phyloP scores from a whole-genome alignment of 768 basidiomycete species.

The Cyclocybe cylindracea region DNA sequence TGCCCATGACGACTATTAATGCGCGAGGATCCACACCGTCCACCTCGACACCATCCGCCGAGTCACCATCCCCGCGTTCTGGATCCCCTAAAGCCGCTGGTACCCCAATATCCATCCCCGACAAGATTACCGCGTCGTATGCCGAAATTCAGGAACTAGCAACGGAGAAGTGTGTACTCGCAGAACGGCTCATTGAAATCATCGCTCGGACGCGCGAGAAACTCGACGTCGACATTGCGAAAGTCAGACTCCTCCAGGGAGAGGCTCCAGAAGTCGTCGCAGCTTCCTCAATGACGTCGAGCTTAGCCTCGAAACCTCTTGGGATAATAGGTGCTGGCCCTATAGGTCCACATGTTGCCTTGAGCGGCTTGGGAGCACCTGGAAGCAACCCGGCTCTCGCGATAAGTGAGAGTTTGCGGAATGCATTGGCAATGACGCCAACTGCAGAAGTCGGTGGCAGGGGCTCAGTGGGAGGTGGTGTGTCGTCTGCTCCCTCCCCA shows the following conservation, averaged over 20 bases:
- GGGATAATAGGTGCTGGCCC: conserved; percentile 6
- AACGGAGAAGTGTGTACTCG: conserved; percentile 46
- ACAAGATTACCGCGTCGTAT: conserved; percentile 46
- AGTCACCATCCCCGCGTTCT: conserved; percentile 28
- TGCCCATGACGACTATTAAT: not conserved
- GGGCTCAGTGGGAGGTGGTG: conserved; percentile 17
- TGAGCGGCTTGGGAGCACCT: conserved; percentile 22
- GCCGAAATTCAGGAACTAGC: conserved; percentile 46
- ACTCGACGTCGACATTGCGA: conserved; percentile 50
- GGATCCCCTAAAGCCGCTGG: conserved; percentile 35
- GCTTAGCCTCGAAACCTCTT: too few relatives aligned
- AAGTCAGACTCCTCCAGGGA: conserved; percentile 48
- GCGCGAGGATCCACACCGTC: too few relatives aligned
- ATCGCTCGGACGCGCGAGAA: conserved; percentile 46
- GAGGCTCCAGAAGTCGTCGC: conserved; percentile 35
- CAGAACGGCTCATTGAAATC: conserved; percentile 50
- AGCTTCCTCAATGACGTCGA: not conserved
- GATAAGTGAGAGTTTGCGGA: conserved; percentile 44
- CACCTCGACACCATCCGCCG: too few relatives aligned
- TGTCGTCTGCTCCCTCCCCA: conserved; percentile 16
- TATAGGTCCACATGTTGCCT: conserved; percentile 12
- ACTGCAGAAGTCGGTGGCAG: conserved; percentile 24
- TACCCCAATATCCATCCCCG: conserved; percentile 28
- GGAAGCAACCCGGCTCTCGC: conserved; percentile 37
- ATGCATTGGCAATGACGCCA: conserved; percentile 37